Evolutionary conservation across 2,329 filamentous ascomycete genomes (phyloP), one percentile per base, ranked within the genome.

Genomic region (Alternaria postmessia): DNA sequence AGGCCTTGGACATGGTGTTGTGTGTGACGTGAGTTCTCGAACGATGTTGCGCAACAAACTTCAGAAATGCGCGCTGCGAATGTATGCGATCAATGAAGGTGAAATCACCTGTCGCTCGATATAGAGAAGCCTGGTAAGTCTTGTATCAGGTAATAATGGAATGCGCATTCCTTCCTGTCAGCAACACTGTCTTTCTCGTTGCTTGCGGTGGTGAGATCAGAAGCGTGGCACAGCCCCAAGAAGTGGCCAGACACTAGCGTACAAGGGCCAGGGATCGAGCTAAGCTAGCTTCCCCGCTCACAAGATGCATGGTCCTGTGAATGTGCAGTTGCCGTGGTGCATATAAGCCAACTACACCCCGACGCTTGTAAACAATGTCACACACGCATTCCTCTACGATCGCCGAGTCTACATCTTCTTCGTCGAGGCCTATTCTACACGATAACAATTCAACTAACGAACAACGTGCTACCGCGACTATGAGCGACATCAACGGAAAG

Each of bases 401-500:
- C 48, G 59, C 69, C 41, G 66, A 68, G 32, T 70, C 69, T n/a
- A 69, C 57, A 7, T 54, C 70, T 49, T 68, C 73, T 30, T 76
- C 73, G 28, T 67, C 69, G 2, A 67, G 62, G 12, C 72, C 70
- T 14, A 65, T 76, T 22, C 43, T 75, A 18, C 38, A 57, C 43
- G 61, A 66, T 24, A 62, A 42, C 24, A 54, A 51, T 16, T 63
- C 56, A 22, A 57, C 60, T 26, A 56, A 67, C 38, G 60, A 67
- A 34, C 44, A 41, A 20, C 54, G 36, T 22, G 46, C 59, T 28
- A 57, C 63, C 44, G 54, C 59, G 51, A 70, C 47, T 22, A 78
- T 77, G 73, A 74, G 65, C 64, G 69, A 72, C 57, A 36, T 67
- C 39, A 77, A 78, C 64, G 77, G 80, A 71, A 81, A 82, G 70